Base-by-base conservation (phyloP, 2,329 filamentous ascomycete genomes). In the Penicillium sp. region DNA sequence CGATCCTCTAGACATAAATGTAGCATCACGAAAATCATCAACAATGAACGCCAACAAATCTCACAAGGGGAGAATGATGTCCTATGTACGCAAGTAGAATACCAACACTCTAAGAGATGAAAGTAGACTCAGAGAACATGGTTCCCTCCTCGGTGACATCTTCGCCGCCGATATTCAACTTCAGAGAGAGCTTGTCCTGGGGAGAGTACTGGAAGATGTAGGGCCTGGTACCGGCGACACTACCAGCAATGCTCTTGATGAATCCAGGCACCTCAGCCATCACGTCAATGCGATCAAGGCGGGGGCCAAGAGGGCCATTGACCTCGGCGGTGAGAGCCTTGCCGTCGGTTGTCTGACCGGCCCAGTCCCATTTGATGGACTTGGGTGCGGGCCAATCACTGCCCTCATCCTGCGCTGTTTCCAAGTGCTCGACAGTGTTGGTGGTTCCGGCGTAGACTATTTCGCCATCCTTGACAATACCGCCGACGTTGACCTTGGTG, bases 231-330 rank as follows among this genome's bases (percentile, higher is more conserved):
- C 94, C 94, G 3, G 88, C 91, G 11, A 93, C 90, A 60, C 84
- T 88, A 41, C 90, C 90, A 24, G 96, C 92, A 70, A 99, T 91
- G 65, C 87, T 87, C 84, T 99, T 99, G 73, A 99, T 88, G 67
- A 99, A 96, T 29, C 88, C 90, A 3, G 94, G 94, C 34, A 99
- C 89, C 75, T 99, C 92, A 22, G 89, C 91, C 91, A 99, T 95
- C 66, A 99, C 88, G 75, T 99, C 94, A 60, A 99, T 86, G 60
- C 88, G 84, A 75, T 99, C 94, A 31, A 88, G 77, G 46, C 86
- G 84, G 48, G 84, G 77, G 24, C 86, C 89, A 11, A 97, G 79
- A 34, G 79, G 68, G 4, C 87, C 88, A 62, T 89, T 86, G 7
- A 97, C 72, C 24, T 83, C 78, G 7, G 87, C 93, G 53, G 85